Percentiles rank a stretch among this genome's conserved stretches.
Conservation (phyloP, 192 early-diverging fungal genomes). For the Backusella tuberculispora region DNA sequence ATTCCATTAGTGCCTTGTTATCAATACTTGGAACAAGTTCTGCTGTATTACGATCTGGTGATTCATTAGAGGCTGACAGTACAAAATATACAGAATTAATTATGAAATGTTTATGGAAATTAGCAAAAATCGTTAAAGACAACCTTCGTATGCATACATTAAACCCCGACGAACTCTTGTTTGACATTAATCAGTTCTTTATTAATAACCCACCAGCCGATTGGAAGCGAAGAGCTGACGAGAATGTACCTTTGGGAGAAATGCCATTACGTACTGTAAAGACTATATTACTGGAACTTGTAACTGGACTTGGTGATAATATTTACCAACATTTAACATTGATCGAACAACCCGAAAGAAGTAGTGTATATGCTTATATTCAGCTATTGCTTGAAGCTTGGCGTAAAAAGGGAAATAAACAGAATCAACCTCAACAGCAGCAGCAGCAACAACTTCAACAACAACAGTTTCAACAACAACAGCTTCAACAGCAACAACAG, state of each 20-base stretch:
- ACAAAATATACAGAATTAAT: constrained; percentile 85
- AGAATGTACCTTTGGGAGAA: constrained; percentile 81
- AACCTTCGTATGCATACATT: constrained; percentile 66
- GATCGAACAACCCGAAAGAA: constrained; percentile 64
- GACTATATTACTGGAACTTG: constrained; percentile 84
- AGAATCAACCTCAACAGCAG: constrained; percentile 27
- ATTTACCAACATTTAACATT: constrained; percentile 62
- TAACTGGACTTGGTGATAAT: constrained; percentile 63
- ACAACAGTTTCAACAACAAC: constrained; percentile 22
- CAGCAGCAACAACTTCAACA: constrained; percentile 12
- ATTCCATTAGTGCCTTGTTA: constrained; percentile 67
- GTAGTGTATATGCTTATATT: constrained; percentile 69
- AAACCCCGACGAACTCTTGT: constrained; percentile 68
- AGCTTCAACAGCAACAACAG: constrained; percentile 21
- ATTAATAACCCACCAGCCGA: constrained; percentile 76
- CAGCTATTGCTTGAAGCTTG: constrained; percentile 58
- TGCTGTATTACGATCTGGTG: constrained; percentile 52
- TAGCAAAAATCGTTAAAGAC: constrained; percentile 83
- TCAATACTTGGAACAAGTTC: constrained; percentile 66
- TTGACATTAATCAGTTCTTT: constrained; percentile 84
- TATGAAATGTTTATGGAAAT: constrained; percentile 97
- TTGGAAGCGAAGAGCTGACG: constrained; percentile 82
- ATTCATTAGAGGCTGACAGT: constrained; percentile 51
- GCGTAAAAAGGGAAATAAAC: constrained; percentile 40
- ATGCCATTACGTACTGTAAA: constrained; percentile 95